phyloP scores from a whole-genome alignment of 2,329 filamentous ascomycete species.

The Blastomyces gilchristii region DNA sequence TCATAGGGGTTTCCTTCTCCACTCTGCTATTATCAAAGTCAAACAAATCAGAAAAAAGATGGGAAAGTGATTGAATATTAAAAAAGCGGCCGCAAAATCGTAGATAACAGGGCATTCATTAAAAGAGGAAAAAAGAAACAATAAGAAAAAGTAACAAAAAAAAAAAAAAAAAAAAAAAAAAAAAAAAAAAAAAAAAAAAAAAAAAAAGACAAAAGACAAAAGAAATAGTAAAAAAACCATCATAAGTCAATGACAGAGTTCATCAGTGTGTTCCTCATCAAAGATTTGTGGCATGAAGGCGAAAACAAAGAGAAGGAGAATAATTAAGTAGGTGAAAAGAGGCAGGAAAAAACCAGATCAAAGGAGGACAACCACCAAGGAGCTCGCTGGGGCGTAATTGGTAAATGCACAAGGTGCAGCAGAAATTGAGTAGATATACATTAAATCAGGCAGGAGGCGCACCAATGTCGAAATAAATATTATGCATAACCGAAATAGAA shows the following conservation, averaged over 20 bases:
- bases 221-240: not conserved
- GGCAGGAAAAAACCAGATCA: not conserved
- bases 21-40: slow-evolving; percentile 9
- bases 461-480: not conserved
- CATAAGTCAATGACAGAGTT: not conserved
- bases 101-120: not conserved
- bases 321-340: not conserved
- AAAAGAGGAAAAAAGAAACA: no score
- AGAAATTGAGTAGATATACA: not conserved
- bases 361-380: not conserved
- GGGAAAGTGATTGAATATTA: not conserved
- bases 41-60: slow-evolving; percentile 2
- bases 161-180: not conserved
- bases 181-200: not conserved
- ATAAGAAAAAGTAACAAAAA: not conserved
- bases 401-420: not conserved
- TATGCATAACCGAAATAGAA: not conserved
- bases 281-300: not conserved
- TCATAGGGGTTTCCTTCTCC: not conserved
- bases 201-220: no score
- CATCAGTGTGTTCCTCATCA: not conserved
- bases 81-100: not conserved
- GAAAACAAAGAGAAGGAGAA: no score
- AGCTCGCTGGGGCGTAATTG: not conserved
- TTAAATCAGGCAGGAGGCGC: not conserved